Evolutionary conservation across 306 rosid species (phyloP).

Genomic region (Prunus persica): Prunus_persica_NCBIv2 NC_034011.1:27095501-27096000

Average conservation of each 20-base stretch:
- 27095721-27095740: conserved; percentile 75
- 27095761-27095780: conserved; percentile 51
- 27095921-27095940: conserved; percentile 82
- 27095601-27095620: conserved; percentile 81
- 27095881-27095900: conserved; percentile 79
- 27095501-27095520: conserved; percentile 73
- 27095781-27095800: conserved; percentile 55
- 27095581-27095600: conserved; percentile 82
- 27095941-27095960: conserved; percentile 84
- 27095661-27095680: conserved; percentile 88
- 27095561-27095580: conserved; percentile 63
- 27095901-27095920: conserved; percentile 78
- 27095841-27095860: conserved; percentile 62
- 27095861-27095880: conserved; percentile 81
- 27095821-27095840: conserved; percentile 73
- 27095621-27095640: conserved; percentile 68
- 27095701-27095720: conserved; percentile 66
- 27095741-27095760: conserved; percentile 71
- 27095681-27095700: conserved; percentile 67
- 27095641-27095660: conserved; percentile 79
- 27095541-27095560: conserved; percentile 51
- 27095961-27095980: conserved; percentile 75
- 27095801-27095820: conserved; percentile 55
- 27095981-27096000: conserved; percentile 63
- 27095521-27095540: conserved; percentile 76